These are phyloP conservation scores for Neurospora hispaniola DNA, from an alignment of 495 filamentous ascomycete genomes.

Conservation along the genomic window DNA sequence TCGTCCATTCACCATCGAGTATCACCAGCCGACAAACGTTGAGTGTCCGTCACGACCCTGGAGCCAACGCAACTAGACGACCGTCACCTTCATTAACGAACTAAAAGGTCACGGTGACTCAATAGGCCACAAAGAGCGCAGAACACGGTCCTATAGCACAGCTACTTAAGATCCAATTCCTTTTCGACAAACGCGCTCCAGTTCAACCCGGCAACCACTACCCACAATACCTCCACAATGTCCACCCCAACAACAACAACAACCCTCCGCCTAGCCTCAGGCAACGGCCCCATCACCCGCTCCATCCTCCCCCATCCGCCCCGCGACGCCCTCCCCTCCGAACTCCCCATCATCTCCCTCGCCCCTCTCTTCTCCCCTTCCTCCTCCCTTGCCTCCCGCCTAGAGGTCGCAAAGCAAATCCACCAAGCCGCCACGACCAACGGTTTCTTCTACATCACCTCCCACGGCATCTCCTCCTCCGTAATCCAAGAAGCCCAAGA, in stretches of 20 bases:
- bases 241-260: conserved; percentile 13
- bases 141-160: background rate
- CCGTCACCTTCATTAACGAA: background rate
- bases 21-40: background rate
- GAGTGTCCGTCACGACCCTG: background rate
- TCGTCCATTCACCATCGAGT: background rate
- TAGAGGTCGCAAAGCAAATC: conserved; percentile 29
- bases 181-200: background rate
- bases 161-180: background rate
- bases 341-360: conserved; percentile 41
- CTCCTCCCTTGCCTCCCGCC: conserved; percentile 15
- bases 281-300: conserved; percentile 28
- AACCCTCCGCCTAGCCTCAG: conserved; percentile 28
- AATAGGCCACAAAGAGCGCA: background rate
- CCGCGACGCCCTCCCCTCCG: conserved; percentile 33
- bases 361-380: conserved; percentile 25
- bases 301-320: conserved; percentile 26
- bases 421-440: conserved; percentile 29
- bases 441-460: conserved; percentile 45
- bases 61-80: background rate
- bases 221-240: background rate
- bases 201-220: background rate
- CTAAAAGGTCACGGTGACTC: background rate
- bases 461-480: conserved; percentile 28
- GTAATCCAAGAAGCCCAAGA: conserved; percentile 21